A percentile compares a stretch with the other conserved stretches of the same genome.
Evolutionary conservation across 1,139 yeast genomes (phyloP).

Genomic region (Taphrina betulina): DNA sequence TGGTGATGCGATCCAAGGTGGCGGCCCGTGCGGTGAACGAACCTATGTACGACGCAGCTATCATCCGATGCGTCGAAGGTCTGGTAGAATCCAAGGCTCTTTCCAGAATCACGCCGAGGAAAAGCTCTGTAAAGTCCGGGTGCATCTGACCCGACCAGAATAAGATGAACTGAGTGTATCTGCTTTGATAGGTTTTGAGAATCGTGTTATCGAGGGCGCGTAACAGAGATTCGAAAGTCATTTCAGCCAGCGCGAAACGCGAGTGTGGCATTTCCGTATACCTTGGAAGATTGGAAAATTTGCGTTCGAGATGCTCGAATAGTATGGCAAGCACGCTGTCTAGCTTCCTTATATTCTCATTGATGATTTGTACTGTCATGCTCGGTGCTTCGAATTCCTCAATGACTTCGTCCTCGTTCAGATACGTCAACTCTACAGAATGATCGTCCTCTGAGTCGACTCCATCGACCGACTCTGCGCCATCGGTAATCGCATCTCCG

Average conservation of each 20-base stretch:
- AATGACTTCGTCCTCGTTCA: slow-evolving; percentile 24
- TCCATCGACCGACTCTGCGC: slow-evolving; percentile 3
- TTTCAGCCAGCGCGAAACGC: slow-evolving; percentile 12
- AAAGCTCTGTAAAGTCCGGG: slow-evolving; percentile 80
- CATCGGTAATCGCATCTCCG: slow-evolving; percentile 18
- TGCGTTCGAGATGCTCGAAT: slow-evolving; percentile 33
- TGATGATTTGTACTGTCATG: slow-evolving; percentile 29
- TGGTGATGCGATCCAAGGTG: slow-evolving; percentile 65
- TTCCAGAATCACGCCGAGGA: slow-evolving; percentile 76
- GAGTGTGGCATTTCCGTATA: neutral
- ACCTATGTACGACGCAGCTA: slow-evolving; percentile 87
- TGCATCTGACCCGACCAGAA: slow-evolving; percentile 81
- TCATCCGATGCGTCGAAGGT: slow-evolving; percentile 70
- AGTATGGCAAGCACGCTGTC: slow-evolving; percentile 32
- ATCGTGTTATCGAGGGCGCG: slow-evolving; percentile 42
- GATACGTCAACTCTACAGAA: slow-evolving; percentile 18
- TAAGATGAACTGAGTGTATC: slow-evolving; percentile 79
- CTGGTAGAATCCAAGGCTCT: slow-evolving; percentile 70
- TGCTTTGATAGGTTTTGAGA: slow-evolving; percentile 88
- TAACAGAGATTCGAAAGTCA: slow-evolving; percentile 32
- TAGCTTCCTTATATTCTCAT: slow-evolving; percentile 34
- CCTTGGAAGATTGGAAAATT: slow-evolving; percentile 17
- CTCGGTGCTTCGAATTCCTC: slow-evolving; percentile 8
- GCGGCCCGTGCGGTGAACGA: slow-evolving; percentile 89
- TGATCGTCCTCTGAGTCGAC: neutral